Evolutionary conservation across 352 stramenopile species (phyloP).

Genomic region (Pythium diclinum): DNA sequence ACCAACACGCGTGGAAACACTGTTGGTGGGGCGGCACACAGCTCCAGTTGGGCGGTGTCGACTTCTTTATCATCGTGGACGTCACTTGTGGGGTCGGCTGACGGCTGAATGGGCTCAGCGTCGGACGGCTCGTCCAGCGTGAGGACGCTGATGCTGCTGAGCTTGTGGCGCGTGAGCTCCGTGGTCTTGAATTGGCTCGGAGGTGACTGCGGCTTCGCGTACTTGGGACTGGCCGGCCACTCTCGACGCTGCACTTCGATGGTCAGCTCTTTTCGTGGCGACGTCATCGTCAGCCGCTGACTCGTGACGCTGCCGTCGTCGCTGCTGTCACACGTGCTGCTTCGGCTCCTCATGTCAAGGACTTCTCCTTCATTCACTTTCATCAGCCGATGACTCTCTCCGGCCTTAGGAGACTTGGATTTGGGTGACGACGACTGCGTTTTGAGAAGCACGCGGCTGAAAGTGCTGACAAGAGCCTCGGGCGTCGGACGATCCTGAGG

Average conservation of each 20-base stretch:
- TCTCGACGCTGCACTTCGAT: neutral
- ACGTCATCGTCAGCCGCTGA: too few species aligned
- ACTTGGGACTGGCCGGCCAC: neutral
- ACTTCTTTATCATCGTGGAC: neutral
- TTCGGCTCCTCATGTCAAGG: neutral
- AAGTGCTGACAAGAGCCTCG: neutral
- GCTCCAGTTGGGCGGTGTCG: neutral
- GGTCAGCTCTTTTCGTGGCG: neutral
- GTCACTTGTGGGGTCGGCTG: neutral
- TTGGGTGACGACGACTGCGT: neutral
- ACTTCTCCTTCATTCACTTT: neutral
- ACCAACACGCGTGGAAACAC: constrained; percentile 14
- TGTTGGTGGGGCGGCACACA: constrained; percentile 5
- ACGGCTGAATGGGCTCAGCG: neutral
- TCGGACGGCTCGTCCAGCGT: neutral
- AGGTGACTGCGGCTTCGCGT: neutral
- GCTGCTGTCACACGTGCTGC: neutral
- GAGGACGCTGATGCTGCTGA: neutral
- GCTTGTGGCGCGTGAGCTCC: neutral
- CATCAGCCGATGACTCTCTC: neutral
- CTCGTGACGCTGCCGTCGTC: neutral
- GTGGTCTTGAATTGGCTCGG: neutral
- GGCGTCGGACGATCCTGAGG: neutral
- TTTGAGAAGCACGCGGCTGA: neutral
- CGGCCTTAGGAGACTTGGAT: neutral